These are phyloP conservation scores for Geotrichum carabidarum DNA, from an alignment of 1,139 yeast species.

Conservation along the genomic window DNA sequence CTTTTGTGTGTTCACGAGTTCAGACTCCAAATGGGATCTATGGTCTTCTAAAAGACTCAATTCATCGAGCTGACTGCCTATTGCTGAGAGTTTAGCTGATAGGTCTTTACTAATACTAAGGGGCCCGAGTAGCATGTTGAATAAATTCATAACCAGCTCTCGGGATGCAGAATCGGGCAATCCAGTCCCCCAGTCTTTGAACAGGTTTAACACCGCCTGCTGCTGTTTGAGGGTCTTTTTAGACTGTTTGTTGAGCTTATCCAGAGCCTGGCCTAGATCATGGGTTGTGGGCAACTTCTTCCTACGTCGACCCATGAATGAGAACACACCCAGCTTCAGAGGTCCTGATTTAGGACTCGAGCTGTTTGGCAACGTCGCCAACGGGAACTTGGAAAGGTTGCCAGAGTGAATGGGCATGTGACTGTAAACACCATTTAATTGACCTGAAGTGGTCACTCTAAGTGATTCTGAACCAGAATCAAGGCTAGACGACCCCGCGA, in stretches of 20 bases:
- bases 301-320: constrained; percentile 3
- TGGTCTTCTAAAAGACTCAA: constrained; percentile 16
- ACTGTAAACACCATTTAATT: not conserved
- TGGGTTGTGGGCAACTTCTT: constrained; percentile 12
- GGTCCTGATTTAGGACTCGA: constrained; percentile 2
- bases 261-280: constrained; percentile 15
- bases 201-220: constrained; percentile 5
- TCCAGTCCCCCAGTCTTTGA: constrained; percentile 17
- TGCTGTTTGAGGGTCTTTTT: constrained; percentile 14
- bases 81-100: constrained; percentile 9
- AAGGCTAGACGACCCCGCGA: not conserved
- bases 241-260: constrained; percentile 14
- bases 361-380: constrained; percentile 5
- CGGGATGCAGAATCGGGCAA: constrained; percentile 19
- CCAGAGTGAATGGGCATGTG: constrained; percentile 3
- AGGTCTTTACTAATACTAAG: constrained; percentile 15
- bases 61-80: constrained; percentile 16
- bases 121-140: constrained; percentile 15
- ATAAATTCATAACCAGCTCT: constrained; percentile 16
- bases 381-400: constrained; percentile 7
- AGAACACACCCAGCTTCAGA: constrained; percentile 6
- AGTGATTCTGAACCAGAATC: not conserved
- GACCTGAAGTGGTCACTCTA: not conserved
- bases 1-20: constrained; percentile 19
- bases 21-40: constrained; percentile 14